Evolutionary conservation across 2,329 filamentous ascomycete genomes (phyloP).

Genomic region (Sporothrix protearum): DNA sequence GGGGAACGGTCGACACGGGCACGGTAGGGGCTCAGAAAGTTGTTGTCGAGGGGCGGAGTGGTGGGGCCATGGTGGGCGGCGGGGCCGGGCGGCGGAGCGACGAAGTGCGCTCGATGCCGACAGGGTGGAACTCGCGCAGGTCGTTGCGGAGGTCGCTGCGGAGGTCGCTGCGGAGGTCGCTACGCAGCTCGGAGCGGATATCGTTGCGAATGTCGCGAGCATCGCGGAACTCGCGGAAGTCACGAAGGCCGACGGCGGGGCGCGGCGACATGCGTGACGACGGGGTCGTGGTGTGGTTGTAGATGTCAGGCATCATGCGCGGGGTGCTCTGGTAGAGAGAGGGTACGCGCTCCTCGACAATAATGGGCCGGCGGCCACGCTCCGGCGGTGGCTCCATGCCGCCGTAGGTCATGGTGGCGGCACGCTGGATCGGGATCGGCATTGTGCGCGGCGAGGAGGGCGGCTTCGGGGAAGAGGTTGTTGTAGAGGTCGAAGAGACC

Average conservation of each 20-base stretch:
- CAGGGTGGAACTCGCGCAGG: background rate
- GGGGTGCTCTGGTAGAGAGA: background rate
- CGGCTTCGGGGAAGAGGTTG: conserved; percentile 23
- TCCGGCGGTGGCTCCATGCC: conserved; percentile 27
- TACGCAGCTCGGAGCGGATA: background rate
- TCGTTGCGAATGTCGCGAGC: background rate
- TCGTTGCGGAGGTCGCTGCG: conserved; percentile 9
- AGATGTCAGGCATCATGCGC: conserved; percentile 18
- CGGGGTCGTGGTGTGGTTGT: conserved; percentile 23
- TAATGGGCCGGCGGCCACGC: conserved; percentile 29
- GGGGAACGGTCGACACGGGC: conserved; percentile 21
- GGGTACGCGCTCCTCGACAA: conserved; percentile 29
- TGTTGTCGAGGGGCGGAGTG: conserved; percentile 1
- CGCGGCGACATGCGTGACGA: background rate
- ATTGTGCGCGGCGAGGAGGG: conserved; percentile 24
- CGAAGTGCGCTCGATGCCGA: conserved; percentile 7
- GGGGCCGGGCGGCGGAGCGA: conserved; percentile 2
- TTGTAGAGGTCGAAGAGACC: conserved; percentile 22
- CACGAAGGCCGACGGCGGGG: background rate
- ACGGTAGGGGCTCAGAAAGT: conserved; percentile 17
- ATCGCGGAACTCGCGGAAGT: conserved; percentile 4
- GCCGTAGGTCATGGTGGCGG: conserved; percentile 31
- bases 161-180: background rate
- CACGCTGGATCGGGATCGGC: conserved; percentile 32
- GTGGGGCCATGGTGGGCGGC: conserved; percentile 5